Conservation (phyloP, 805 yeast species). For the Candida krabiensis region DNA sequence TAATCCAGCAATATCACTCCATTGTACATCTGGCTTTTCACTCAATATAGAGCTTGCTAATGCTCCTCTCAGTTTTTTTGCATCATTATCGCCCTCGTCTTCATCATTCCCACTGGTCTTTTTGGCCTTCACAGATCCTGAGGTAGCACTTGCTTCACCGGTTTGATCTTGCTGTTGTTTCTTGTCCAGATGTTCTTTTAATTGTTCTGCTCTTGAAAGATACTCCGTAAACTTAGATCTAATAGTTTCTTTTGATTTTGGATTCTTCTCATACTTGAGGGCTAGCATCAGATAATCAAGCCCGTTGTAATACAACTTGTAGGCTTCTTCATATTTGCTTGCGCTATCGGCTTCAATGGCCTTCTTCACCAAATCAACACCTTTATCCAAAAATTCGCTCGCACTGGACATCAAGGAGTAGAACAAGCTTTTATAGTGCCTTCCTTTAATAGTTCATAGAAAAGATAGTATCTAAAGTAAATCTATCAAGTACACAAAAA, state of each 20-base stretch:
- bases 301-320: constrained; percentile 88
- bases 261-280: constrained; percentile 89
- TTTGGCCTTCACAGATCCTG: constrained; percentile 58
- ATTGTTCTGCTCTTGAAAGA: constrained; percentile 87
- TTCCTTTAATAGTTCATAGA: neutral
- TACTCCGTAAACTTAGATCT: constrained; percentile 89
- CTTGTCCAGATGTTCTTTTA: constrained; percentile 84
- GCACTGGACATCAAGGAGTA: constrained; percentile 38
- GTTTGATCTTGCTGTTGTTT: constrained; percentile 44
- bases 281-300: constrained; percentile 95
- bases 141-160: constrained; percentile 52
- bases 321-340: constrained; percentile 89
- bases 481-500: no score
- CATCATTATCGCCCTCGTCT: constrained; percentile 75
- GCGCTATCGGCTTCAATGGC: constrained; percentile 95
- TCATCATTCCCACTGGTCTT: constrained; percentile 46
- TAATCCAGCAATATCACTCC: constrained; percentile 96
- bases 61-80: constrained; percentile 87
- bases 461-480: no score
- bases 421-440: neutral
- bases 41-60: constrained; percentile 87
- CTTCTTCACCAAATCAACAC: constrained; percentile 90
- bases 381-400: constrained; percentile 80
- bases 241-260: constrained; percentile 83
- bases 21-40: constrained; percentile 87